These are phyloP conservation scores for Sechiopsis laciniata DNA, from an alignment of 306 rosid genomes.

Conservation along the genomic window DNA sequence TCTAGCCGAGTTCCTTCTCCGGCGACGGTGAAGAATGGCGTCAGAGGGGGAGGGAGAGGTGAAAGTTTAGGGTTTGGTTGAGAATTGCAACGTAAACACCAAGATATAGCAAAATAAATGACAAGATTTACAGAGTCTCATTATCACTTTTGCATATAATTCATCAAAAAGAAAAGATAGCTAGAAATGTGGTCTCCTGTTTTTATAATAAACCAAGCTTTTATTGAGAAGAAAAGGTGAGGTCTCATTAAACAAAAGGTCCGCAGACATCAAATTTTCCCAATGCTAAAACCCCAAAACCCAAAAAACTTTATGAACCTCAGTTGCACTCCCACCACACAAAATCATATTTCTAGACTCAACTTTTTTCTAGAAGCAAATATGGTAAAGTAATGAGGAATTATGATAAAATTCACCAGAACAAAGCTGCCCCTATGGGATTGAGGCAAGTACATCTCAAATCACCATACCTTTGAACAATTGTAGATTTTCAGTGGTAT, in stretches of 20 bases:
- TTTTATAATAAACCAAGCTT: too few species aligned
- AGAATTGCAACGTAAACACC: too few species aligned
- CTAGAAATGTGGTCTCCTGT: background rate
- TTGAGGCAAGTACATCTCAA: background rate
- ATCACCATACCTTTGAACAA: too few species aligned
- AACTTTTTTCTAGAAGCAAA: background rate
- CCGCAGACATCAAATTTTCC: background rate
- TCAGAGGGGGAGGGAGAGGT: too few species aligned
- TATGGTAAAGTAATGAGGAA: background rate
- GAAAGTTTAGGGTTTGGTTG: too few species aligned
- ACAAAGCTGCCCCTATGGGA: background rate
- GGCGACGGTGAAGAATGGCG: too few species aligned
- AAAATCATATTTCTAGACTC: conserved; percentile 4
- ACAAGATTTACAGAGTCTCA: too few species aligned
- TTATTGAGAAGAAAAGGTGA: too few species aligned
- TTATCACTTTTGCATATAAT: background rate
- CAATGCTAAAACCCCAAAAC: background rate
- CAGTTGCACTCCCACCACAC: background rate
- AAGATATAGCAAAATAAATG: too few species aligned
- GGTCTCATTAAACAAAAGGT: background rate
- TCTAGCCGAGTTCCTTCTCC: too few species aligned
- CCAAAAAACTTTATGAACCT: background rate
- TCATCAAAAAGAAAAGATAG: background rate
- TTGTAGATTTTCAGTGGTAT: too few species aligned
- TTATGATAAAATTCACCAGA: background rate